Base-by-base conservation (phyloP, 768 basidiomycete genomes). In the Lactifluus volemus region DNA sequence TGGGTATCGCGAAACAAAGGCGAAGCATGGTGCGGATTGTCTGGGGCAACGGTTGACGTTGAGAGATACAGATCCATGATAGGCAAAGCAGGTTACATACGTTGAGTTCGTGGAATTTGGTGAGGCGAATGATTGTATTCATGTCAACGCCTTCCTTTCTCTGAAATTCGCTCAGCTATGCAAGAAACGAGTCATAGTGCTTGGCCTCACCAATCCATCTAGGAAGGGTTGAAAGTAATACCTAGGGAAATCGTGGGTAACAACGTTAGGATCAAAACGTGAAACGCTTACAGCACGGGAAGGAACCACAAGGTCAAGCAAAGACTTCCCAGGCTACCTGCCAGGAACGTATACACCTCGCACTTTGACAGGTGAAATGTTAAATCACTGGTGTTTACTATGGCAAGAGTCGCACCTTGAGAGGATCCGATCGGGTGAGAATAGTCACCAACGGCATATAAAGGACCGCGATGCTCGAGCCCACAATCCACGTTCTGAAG, bases 21-120 rank as follows among this genome's bases (percentile, higher is more conserved):
- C 91, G 85, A 74, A 89, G 89, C 19, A 83, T 67, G 53, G 90
- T 73, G 2, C 89, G 88, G 44, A 89, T 81, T 48, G 75, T 80
- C 89, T 92, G 64, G 2, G 5, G 30, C 30, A 3, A 32, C 17
- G 58, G 57, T 25, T 14, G 17, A 2, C 29, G 15, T 29, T 21
- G 34, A 21, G 10, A 49, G 32, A 12, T 15, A 45, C 15, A 14
- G 21, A 30, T 14, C 11, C 6, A 2, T 21, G 12, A 21, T 42
- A 17, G 7, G 6, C 6, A 25, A 38, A 34, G 25, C 4, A 10
- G 19, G 41, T 9, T 6, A 73, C 88, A 39, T 64, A 92, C 90
- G 65, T 93, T 93, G 44, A 92, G 73, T 67, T 92, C 88, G 44
- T 88, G 86, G 68, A 89, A 92, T 64, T 85, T 91, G 39, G 85